A percentile compares a stretch with the other conserved stretches of the same genome.
These are phyloP conservation scores for Linaria vulgaris DNA, from an alignment of 257 asterid genomes.

Conservation along the genomic window DNA sequence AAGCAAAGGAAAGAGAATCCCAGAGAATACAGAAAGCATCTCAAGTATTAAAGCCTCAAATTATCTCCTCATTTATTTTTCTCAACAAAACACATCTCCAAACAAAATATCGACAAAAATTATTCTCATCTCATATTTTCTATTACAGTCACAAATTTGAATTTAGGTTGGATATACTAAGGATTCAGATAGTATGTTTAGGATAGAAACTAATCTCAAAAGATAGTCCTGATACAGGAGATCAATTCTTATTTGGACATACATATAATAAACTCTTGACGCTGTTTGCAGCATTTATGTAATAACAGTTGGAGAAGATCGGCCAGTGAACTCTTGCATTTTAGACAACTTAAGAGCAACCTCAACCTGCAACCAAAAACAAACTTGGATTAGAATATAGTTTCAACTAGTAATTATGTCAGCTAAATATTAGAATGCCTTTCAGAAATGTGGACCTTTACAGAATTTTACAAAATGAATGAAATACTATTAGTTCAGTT, in stretches of 20 bases:
- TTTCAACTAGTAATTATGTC: too few relatives aligned
- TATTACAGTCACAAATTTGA: background rate
- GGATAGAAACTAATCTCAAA: background rate
- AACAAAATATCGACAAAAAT: background rate
- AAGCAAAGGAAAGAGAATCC: background rate
- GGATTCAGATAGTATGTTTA: background rate
- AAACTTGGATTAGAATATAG: background rate
- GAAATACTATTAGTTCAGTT: too few relatives aligned
- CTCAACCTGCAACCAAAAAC: conserved; percentile 53
- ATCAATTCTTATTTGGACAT: background rate
- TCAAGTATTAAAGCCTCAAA: conserved; percentile 14
- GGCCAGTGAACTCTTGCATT: conserved; percentile 87
- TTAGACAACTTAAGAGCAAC: conserved; percentile 92
- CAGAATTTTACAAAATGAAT: too few relatives aligned
- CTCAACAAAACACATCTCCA: conserved; percentile 24
- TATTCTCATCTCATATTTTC: background rate
- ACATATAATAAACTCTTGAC: conserved; percentile 11
- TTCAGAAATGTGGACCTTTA: too few relatives aligned
- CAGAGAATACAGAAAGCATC: conserved; percentile 16
- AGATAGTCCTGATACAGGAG: background rate
- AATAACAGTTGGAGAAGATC: conserved; percentile 89
- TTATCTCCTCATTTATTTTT: conserved; percentile 20
- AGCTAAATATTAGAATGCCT: too few relatives aligned
- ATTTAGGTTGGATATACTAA: background rate
- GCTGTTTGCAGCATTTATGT: conserved; percentile 45